Evolutionary conservation across 352 stramenopile species (phyloP).

Genomic region (Globisporangium carolinianum): DNA sequence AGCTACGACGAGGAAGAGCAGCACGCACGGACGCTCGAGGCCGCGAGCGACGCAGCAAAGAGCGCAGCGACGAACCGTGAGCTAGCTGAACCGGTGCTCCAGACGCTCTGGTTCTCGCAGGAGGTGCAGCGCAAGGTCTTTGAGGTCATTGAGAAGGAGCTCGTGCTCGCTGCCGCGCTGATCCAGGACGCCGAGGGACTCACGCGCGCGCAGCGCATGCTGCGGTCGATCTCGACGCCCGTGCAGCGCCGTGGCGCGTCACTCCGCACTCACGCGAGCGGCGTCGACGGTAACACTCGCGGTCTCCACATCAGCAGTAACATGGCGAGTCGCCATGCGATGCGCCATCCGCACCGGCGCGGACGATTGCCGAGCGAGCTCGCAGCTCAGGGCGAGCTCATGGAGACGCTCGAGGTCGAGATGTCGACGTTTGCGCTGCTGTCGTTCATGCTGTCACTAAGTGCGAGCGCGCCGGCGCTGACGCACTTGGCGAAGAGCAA

Average conservation of each 20-base stretch:
- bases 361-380: constrained; percentile 21
- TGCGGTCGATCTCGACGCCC: constrained; percentile 76
- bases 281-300: constrained; percentile 15
- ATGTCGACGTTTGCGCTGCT: constrained; percentile 62
- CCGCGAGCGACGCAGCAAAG: constrained; percentile 75
- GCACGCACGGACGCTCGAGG: constrained; percentile 50
- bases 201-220: constrained; percentile 72
- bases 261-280: constrained; percentile 39
- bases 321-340: neutral
- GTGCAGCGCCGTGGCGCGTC: constrained; percentile 38
- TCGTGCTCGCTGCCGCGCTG: constrained; percentile 58
- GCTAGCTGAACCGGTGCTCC: constrained; percentile 63
- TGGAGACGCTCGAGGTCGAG: constrained; percentile 79
- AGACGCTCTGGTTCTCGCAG: constrained; percentile 84
- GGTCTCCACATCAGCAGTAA: neutral
- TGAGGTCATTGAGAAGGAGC: constrained; percentile 77
- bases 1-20: constrained; percentile 50
- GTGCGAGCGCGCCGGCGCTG: constrained; percentile 47
- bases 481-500: constrained; percentile 49
- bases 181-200: constrained; percentile 71
- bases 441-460: constrained; percentile 79
- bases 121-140: constrained; percentile 86
- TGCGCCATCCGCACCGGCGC: neutral
- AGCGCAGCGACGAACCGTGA: constrained; percentile 62
- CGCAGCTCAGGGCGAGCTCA: constrained; percentile 26